Base-by-base conservation (phyloP, 164 flowering plant genomes). In the Pachysandra terminalis region DNA sequence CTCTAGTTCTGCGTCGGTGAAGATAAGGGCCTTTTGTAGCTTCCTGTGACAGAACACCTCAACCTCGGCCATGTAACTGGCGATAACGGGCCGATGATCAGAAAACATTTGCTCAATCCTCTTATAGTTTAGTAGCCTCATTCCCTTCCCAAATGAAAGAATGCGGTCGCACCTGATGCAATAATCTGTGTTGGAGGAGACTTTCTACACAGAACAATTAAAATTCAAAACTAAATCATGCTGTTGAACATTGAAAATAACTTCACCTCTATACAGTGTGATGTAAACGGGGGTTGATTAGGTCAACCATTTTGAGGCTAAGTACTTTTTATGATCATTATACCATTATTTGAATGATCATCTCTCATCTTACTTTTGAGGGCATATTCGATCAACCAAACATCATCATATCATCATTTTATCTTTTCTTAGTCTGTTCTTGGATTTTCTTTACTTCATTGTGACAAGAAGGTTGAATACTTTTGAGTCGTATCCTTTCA, bases 61-160 rank as follows among this genome's bases (percentile, higher is more conserved):
- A 60, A 90, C 96, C 69, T 90, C 96, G 19, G 83, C 93, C 76
- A 80, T 71, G 74, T 78, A 91, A 53, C 75, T 76, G 59, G 97
- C 97, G 24, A 80, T 80, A 68, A 95, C 96, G 53, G 98, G 98
- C n/a, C 98, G 85, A 79, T 95, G 98, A 74, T 95, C 98, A 37
- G 98, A 95, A 53, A 90, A 74, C 75, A 61, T 86, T 14, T 81
- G 79, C 67, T 95, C 98, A 24, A 74, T 65, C 74, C 96, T 89
- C 68, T 81, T 76, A 48, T 95, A 95, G 59, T 76, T 82, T 59
- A 87, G 56, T 48, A 83, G 85, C 78, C 67, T 84, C 81, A 90
- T 80, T 69, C 96, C 98, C 66, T 80, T 90, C 22, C 98, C 98
- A 71, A 77, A 82, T 56, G 96, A 86, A 61, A 95, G 93, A 66